These are phyloP conservation scores for Zarea fungicola DNA, from an alignment of 2,329 filamentous ascomycete genomes.

Conservation along the genomic window DNA sequence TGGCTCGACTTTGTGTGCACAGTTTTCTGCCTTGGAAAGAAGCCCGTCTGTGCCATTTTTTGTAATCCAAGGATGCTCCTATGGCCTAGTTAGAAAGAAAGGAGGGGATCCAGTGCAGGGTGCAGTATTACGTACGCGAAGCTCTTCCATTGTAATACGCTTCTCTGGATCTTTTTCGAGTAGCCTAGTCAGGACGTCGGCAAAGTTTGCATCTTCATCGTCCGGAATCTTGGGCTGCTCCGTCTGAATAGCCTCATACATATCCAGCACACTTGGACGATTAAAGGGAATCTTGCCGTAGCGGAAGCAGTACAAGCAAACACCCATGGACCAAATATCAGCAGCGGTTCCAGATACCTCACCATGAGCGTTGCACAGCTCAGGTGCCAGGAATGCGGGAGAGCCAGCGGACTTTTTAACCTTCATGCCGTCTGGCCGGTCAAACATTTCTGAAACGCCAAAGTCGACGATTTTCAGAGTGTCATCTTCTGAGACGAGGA, in stretches of 20 bases:
- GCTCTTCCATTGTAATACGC: conserved; percentile 74
- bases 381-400: conserved; percentile 89
- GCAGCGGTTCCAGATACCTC: conserved; percentile 84
- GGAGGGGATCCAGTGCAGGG: not conserved
- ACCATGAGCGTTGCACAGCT: conserved; percentile 83
- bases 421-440: conserved; percentile 77
- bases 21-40: conserved; percentile 80
- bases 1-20: conserved; percentile 68
- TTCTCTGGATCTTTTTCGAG: conserved; percentile 81
- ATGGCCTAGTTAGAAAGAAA: conserved; percentile 13
- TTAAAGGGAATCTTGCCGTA: conserved; percentile 89
- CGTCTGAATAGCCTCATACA: conserved; percentile 81
- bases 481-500: conserved; percentile 82
- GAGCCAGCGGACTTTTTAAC: conserved; percentile 92
- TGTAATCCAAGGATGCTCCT: conserved; percentile 95
- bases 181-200: conserved; percentile 66
- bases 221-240: conserved; percentile 59
- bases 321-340: conserved; percentile 98
- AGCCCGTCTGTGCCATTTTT: conserved; percentile 71
- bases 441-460: conserved; percentile 98
- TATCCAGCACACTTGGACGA: conserved; percentile 69
- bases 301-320: conserved; percentile 86
- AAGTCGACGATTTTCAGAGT: conserved; percentile 98
- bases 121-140: conserved; percentile 74
- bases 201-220: conserved; percentile 62